A percentile compares a stretch with the other conserved stretches of the same genome.
phyloP scores from a whole-genome alignment of 768 basidiomycete species.

The Pisolithus tinctorius region DNA sequence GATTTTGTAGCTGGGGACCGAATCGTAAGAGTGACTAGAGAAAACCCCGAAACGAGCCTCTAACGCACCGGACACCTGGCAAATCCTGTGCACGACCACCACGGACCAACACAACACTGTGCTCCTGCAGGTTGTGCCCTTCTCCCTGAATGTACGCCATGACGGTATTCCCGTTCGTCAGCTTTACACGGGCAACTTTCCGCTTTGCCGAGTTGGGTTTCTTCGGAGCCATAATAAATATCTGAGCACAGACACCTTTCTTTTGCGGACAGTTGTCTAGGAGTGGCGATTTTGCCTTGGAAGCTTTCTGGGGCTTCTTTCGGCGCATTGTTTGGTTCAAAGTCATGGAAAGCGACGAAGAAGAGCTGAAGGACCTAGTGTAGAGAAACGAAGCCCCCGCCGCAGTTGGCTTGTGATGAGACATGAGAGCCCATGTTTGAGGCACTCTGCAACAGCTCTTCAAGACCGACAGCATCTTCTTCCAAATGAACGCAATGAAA shows the following conservation, averaged over 20 bases:
- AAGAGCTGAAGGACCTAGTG: constrained; percentile 55
- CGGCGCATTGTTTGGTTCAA: constrained; percentile 85
- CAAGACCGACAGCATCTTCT: constrained; percentile 23
- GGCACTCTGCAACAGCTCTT: constrained; percentile 11
- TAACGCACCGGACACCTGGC: constrained; percentile 85
- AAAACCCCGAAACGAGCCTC: background rate
- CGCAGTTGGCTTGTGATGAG: background rate
- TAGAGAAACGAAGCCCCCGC: constrained; percentile 11
- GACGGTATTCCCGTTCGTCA: constrained; percentile 81
- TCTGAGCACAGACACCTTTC: constrained; percentile 84
- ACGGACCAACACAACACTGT: constrained; percentile 90
- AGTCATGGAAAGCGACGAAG: constrained; percentile 54
- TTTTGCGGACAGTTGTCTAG: constrained; percentile 75
- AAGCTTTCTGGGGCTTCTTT: constrained; percentile 48
- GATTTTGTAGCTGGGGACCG: constrained; percentile 73
- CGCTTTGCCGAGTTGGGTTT: constrained; percentile 99
- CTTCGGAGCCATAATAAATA: constrained; percentile 82
- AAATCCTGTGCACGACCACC: constrained; percentile 97
- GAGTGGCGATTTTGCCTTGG: constrained; percentile 62
- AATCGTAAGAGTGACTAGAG: constrained; percentile 1
- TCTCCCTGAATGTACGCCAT: constrained; percentile 96
- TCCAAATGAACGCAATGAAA: too few relatives aligned
- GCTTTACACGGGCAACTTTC: constrained; percentile 91
- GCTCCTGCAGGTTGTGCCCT: constrained; percentile 97
- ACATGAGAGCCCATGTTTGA: constrained; percentile 14